phyloP scores from a whole-genome alignment of 139 green algal genomes.

The Spirogloea muscicola region DNA sequence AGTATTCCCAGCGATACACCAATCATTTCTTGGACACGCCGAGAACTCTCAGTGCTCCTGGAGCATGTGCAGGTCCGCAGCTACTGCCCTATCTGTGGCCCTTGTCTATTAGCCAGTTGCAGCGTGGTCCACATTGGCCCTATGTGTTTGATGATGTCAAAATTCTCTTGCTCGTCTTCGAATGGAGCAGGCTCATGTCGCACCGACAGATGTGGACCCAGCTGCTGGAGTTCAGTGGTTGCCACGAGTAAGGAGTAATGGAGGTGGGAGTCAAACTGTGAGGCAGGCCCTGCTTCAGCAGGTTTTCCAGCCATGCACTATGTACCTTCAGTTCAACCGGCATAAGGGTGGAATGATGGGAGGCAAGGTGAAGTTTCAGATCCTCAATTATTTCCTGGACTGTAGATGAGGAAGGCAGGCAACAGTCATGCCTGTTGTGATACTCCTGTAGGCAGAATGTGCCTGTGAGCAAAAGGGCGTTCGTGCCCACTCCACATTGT shows the following conservation, averaged over 20 bases:
- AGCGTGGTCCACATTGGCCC: too few relatives aligned
- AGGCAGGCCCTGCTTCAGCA: slow-evolving; percentile 8
- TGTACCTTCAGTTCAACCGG: slow-evolving; percentile 37
- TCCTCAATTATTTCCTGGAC: too few relatives aligned
- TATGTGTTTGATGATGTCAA: too few relatives aligned
- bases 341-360: slow-evolving; percentile 13
- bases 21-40: slow-evolving; percentile 12
- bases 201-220: slow-evolving; percentile 48
- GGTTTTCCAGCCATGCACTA: slow-evolving; percentile 45
- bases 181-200: slow-evolving; percentile 48
- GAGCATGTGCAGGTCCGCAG: slow-evolving; percentile 40
- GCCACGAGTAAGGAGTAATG: background rate
- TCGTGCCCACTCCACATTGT: too few relatives aligned
- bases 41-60: slow-evolving; percentile 21
- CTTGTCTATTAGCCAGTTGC: too few relatives aligned
- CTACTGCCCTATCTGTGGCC: too few relatives aligned
- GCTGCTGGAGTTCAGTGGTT: slow-evolving; percentile 49
- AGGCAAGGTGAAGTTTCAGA: slow-evolving; percentile 33
- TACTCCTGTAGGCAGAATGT: too few relatives aligned
- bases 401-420: too few relatives aligned
- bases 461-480: too few relatives aligned
- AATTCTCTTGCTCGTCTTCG: too few relatives aligned
- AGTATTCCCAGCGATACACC: too few relatives aligned
- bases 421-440: too few relatives aligned
- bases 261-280: background rate